Percentiles rank a stretch among this genome's conserved stretches.
Conservation (phyloP, 2,329 filamentous ascomycete species). For the Mycogone perniciosa region DNA sequence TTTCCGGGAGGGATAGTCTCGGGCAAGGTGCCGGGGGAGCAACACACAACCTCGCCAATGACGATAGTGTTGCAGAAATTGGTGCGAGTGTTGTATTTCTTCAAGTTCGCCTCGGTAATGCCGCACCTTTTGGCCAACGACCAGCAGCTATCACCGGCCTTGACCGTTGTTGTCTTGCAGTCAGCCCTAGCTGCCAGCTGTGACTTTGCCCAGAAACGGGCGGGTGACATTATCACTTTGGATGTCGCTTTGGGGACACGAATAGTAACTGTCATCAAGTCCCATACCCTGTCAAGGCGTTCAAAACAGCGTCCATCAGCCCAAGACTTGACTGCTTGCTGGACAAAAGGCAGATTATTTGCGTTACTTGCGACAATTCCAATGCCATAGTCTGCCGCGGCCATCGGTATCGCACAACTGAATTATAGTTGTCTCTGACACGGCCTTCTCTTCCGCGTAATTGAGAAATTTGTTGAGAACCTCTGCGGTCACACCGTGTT, state of each 20-base stretch:
- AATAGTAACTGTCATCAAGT: conserved; percentile 15
- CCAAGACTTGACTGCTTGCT: conserved; percentile 14
- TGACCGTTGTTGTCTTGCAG: conserved; percentile 11
- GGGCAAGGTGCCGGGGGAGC: conserved; percentile 16
- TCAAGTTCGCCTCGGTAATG: conserved; percentile 24
- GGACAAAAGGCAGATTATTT: conserved; percentile 20
- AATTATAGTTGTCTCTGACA: conserved; percentile 17
- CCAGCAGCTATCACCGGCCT: conserved; percentile 25
- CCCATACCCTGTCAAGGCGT: background rate
- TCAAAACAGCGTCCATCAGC: conserved; percentile 10
- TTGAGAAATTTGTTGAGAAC: conserved; percentile 14
- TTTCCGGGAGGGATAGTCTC: conserved; percentile 15
- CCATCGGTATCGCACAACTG: conserved; percentile 22
- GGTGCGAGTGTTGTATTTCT: conserved; percentile 24
- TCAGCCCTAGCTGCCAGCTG: background rate
- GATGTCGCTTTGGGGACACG: conserved; percentile 8
- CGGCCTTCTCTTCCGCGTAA: conserved; percentile 4
- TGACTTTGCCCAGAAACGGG: background rate
- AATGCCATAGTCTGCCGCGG: conserved; percentile 21
- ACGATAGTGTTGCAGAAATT: conserved; percentile 19
- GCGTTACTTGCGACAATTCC: conserved; percentile 23
- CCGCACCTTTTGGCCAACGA: conserved; percentile 26
- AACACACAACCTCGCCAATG: conserved; percentile 17
- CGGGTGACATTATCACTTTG: background rate
- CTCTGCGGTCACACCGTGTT: conserved; percentile 14